Base-by-base conservation (phyloP, 768 basidiomycete species). In the Boletus rufocinnamomeus region DNA sequence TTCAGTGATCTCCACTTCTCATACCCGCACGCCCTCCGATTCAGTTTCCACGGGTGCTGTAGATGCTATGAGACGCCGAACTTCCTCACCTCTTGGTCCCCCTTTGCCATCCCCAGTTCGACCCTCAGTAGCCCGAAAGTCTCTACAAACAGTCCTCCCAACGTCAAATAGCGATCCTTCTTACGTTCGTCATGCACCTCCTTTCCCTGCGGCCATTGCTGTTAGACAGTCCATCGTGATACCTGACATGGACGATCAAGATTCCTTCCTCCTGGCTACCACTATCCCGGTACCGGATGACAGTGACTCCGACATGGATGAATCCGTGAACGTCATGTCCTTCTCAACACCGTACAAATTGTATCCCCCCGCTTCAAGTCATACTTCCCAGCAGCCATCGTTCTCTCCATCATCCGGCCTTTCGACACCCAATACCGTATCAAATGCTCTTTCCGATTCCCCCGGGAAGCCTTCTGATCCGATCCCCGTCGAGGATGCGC, bases 401-500 rank as follows among this genome's bases (percentile, higher is more conserved):
- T 73, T 79, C 43, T 86, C 88, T 10, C 82, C 83, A 3, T 78
- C 75, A 50, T 88, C 87, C 16, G 68, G 72, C 23, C 73, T 77
- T 44, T 82, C 82, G 3, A 82, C 76, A 53, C 77, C 78, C 25
- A 79, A 79, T 32, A 75, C 72, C 2, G 75, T 81, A 23, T 86
- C 86, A 5, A 87, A 86, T 68, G 77, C 86, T 2, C 71, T 87
- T 40, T 88, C 87, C 0, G 83, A 82, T 27, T 83, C 85, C 3
- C 62, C 74, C 52, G 61, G 70, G 55, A 75, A 81, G 62, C 77
- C 79, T 62, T 70, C 80, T 63, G 51, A 77, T 76, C 16, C 40
- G 47, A 78, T 85, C 14, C 82, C 82, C 21, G 77, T 95, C 5
- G 94, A 95, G 67, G 95, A 96, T 68, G 93, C 88, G 32, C 72